Evolutionary conservation across 2,329 filamentous ascomycete species (phyloP).

Genomic region (Calonectria pteridis): DNA sequence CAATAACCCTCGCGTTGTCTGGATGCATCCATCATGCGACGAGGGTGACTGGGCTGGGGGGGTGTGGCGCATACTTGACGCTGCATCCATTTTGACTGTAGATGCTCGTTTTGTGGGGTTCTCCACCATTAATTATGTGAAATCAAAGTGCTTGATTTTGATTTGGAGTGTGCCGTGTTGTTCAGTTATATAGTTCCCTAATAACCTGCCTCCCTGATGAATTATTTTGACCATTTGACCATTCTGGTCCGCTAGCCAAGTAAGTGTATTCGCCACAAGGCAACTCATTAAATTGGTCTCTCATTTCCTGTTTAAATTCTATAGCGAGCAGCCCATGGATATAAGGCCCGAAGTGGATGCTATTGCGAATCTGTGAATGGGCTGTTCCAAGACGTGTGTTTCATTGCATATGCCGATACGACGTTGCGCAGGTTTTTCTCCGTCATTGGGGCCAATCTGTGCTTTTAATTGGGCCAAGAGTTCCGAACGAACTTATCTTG

Average conservation of each 20-base stretch:
- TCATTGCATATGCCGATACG: neutral
- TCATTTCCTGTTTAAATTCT: neutral
- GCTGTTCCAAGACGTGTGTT: neutral
- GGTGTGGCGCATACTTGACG: neutral
- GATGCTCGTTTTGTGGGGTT: neutral
- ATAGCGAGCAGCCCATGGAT: neutral
- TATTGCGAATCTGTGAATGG: neutral
- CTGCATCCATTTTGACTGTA: neutral
- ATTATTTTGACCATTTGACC: too few species aligned
- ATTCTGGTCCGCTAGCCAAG: too few species aligned
- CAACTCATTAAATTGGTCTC: neutral
- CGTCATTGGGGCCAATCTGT: neutral
- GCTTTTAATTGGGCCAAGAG: neutral
- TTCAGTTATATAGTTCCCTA: neutral
- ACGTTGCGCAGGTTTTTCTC: slow-evolving; percentile 1
- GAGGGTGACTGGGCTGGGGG: neutral
- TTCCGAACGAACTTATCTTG: neutral
- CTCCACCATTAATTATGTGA: neutral
- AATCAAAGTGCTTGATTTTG: neutral
- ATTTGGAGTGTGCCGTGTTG: neutral
- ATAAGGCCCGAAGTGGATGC: neutral
- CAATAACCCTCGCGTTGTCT: neutral
- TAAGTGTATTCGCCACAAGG: neutral
- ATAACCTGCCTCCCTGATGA: neutral
- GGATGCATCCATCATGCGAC: slow-evolving; percentile 1